Evolutionary conservation across 208 protist genomes (phyloP), one percentile per base, ranked within the genome.

Genomic region (Paratrypanosoma confusum): DNA sequence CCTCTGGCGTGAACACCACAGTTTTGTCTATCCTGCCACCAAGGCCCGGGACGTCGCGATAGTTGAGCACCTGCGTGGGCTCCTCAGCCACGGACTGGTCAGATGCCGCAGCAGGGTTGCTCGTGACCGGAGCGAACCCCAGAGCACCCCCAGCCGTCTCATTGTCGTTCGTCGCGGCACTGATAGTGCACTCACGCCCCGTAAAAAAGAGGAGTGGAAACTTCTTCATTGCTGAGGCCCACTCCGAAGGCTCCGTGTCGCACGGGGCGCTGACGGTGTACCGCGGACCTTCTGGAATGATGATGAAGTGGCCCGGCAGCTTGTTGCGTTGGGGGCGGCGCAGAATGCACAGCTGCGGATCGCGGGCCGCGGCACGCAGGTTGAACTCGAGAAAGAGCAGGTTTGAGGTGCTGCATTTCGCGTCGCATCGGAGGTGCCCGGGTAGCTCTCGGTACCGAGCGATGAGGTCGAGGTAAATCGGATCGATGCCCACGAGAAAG

Each of bases 331-430:
- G 7, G n/a, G 8, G 36, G 36, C 36, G 36, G 10, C 36, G n/a
- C 7, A 17, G 36, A 7, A 40, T 17, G 14, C n/a, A 17, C 41
- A 64, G 55, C 27, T 52, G 41, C 3, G 42, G 46, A 38, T 75
- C 66, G 4, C 57, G 56, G n/a, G 58, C 51, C 17, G 67, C 24
- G 21, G 64, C 60, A 24, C 47, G 64, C 40, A 77, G 59, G 42
- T 54, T 63, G 37, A 77, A 57, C 37, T 77, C 49, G 2, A 55
- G 42, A 31, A 74, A 76, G 26, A 38, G 52, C 34, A 77, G 10
- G 14, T 1, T n/a, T 1, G 8, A 11, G 5, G 16, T 29, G 4
- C 33, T 41, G 14, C 73, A 56, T 52, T 77, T 82, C 46, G 76
- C 57, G 42, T 82, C 73, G 43, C 60, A 74, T 42, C 61, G 60